Evolutionary conservation across 225 moss, liverwort and hornwort genomes (phyloP), one percentile per base, ranked within the genome.

Genomic region (Physcomitrellopsis africana): DNA sequence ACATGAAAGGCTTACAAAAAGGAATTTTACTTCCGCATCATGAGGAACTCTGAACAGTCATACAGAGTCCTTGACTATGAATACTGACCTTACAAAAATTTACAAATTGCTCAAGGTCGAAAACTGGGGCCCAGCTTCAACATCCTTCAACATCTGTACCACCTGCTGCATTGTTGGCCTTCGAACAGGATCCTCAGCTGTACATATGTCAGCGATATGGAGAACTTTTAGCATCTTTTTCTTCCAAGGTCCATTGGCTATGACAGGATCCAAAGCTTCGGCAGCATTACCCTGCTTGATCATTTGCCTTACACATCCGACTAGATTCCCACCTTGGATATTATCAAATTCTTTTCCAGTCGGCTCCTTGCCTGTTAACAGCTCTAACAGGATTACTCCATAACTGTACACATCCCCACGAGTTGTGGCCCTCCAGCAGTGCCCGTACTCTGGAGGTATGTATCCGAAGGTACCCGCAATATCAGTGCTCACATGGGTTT

Each of bases 391-490:
- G 42, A 94, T 94, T 20, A 94, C 94, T 7, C 94, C 94, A 71
- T 86, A 94, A 76, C 94, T 94, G 73, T 94, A 94, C 13, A 92
- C 92, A 78, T 94, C 94, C 18, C 94, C 94, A 29, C 94, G 86
- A 15, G 86, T 94, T 16, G 91, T 94, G 51, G 94, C 91, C 49
- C 94, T 83, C 92, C 91, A 92, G 47, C 87, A 92, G 73, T 94
- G 94, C 10, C 91, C 92, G 58, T 94, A 94, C 19, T 94, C 94
- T 20, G 94, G 94, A 23, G 94, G 92, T 22, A 94, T 94, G 61
- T 94, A 94, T n/a, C 94, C 94, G 24, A 92, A 91, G 5, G 92
- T 94, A 0, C 94, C 94, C 16, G 94, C 94, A 79, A 94, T 94
- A 37, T 83, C 91, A 12, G 94, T 94, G 82, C 92, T 94, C 17